These are phyloP conservation scores for Agaricus sinodeliciosus DNA, from an alignment of 768 basidiomycete species.

Conservation along the genomic window DNA sequence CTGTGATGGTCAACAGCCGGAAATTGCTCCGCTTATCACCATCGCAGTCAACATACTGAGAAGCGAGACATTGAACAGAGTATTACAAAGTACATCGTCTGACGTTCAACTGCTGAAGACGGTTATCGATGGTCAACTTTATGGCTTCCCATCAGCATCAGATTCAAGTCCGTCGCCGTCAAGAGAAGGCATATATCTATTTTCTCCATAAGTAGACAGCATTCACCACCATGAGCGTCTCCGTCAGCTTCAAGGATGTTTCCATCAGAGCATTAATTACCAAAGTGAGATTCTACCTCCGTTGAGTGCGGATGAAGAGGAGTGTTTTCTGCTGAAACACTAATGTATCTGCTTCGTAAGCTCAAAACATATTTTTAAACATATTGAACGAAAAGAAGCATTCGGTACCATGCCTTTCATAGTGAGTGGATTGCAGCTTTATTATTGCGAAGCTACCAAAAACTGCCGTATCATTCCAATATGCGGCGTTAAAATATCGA, in stretches of 20 bases:
- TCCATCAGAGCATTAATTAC: not conserved
- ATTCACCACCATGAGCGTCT: not conserved
- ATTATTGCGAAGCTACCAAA: not conserved
- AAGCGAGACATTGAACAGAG: too few relatives aligned
- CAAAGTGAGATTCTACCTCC: not conserved
- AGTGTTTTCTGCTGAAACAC: not conserved
- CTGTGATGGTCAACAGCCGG: too few relatives aligned
- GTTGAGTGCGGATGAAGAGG: not conserved
- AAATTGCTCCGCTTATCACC: too few relatives aligned
- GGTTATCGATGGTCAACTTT: constrained; percentile 7
- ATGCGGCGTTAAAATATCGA: not conserved
- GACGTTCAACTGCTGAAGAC: not conserved
- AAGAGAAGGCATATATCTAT: not conserved
- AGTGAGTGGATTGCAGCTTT: too few relatives aligned
- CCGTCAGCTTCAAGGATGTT: not conserved
- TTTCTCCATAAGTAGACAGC: not conserved
- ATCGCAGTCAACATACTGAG: too few relatives aligned
- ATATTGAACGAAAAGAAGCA: constrained; percentile 1
- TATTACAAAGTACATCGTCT: too few relatives aligned
- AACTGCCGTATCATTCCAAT: not conserved
- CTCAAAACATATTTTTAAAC: constrained; percentile 3
- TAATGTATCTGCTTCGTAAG: constrained; percentile 7
- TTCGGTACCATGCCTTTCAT: not conserved
- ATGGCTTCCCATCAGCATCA: constrained; percentile 7
- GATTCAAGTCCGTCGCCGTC: not conserved